Conservation (phyloP, 768 basidiomycete genomes). For the Hypholoma fasciculare region DNA sequence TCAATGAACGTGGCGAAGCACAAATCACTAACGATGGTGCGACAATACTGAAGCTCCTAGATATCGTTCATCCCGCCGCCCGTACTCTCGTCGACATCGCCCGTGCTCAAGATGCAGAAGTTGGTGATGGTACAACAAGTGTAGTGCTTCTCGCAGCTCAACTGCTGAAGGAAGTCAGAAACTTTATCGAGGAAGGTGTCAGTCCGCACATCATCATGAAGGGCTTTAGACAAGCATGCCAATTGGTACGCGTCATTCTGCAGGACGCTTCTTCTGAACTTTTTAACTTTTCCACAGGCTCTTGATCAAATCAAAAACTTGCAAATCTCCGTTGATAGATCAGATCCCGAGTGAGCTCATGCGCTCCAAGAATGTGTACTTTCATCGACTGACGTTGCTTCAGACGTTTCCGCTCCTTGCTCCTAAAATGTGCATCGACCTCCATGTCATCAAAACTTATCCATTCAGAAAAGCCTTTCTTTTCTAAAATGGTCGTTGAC, state of each 20-base stretch:
- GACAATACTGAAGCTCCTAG: slow-evolving; percentile 95
- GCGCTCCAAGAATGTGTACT: slow-evolving; percentile 3
- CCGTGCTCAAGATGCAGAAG: slow-evolving; percentile 96
- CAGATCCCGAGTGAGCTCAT: slow-evolving; percentile 76
- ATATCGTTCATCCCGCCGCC: slow-evolving; percentile 97
- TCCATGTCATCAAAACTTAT: slow-evolving; percentile 99
- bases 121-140: slow-evolving; percentile 97
- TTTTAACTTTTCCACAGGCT: slow-evolving; percentile 49
- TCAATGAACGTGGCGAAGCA: slow-evolving; percentile 89
- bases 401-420: slow-evolving; percentile 90
- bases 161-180: slow-evolving; percentile 87
- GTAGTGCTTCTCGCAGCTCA: slow-evolving; percentile 95
- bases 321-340: slow-evolving; percentile 88
- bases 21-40: slow-evolving; percentile 99
- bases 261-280: neutral
- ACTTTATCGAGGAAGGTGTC: slow-evolving; percentile 94
- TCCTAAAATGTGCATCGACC: slow-evolving; percentile 95
- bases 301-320: slow-evolving; percentile 85
- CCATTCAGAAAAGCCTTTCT: slow-evolving; percentile 98
- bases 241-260: slow-evolving; percentile 59
- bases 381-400: slow-evolving; percentile 17
- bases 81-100: slow-evolving; percentile 98
- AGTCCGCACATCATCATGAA: slow-evolving; percentile 98
- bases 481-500: slow-evolving; percentile 98
- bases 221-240: slow-evolving; percentile 85